Percentiles rank a stretch among this genome's conserved stretches.
phyloP scores from a whole-genome alignment of 176 grass and related monocot species.

The Musa itinerans region DNA sequence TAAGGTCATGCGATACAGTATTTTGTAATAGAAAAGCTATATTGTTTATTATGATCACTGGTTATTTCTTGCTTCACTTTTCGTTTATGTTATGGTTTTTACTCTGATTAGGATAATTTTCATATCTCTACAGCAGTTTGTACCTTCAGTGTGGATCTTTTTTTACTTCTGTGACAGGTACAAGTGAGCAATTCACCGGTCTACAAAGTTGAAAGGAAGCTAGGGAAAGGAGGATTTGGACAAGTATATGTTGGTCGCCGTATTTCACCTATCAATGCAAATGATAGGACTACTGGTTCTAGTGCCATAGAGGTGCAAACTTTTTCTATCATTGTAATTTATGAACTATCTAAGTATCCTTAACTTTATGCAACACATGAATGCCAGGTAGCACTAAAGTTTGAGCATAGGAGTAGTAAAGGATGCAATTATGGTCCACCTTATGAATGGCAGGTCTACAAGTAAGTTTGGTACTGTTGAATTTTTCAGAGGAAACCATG shows the following conservation, averaged over 20 bases:
- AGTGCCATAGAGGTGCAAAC: slow-evolving; percentile 57
- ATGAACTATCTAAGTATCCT: not conserved
- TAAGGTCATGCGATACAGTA: no score
- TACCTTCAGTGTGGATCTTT: not conserved
- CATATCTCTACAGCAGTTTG: not conserved
- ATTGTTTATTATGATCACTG: no score
- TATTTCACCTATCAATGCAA: slow-evolving; percentile 25
- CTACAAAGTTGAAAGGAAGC: slow-evolving; percentile 76
- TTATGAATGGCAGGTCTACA: slow-evolving; percentile 89
- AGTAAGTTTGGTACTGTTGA: slow-evolving; percentile 39
- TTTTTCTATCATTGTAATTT: not conserved
- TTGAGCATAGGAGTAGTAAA: slow-evolving; percentile 87
- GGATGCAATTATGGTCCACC: slow-evolving; percentile 77
- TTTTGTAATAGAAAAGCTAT: no score
- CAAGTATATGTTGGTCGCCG: slow-evolving; percentile 92
- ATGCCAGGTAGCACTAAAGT: slow-evolving; percentile 80
- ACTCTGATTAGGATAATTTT: not conserved
- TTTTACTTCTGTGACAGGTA: slow-evolving; percentile 39
- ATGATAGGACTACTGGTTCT: slow-evolving; percentile 27
- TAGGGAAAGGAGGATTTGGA: slow-evolving; percentile 97
- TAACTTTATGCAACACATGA: not conserved
- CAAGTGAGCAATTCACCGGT: slow-evolving; percentile 74
- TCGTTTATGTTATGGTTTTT: not conserved
- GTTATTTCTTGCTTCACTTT: not conserved
- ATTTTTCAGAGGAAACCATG: not conserved